These are phyloP conservation scores for Heimioporus sp. DNA, from an alignment of 768 basidiomycete genomes.

Conservation along the genomic window DNA sequence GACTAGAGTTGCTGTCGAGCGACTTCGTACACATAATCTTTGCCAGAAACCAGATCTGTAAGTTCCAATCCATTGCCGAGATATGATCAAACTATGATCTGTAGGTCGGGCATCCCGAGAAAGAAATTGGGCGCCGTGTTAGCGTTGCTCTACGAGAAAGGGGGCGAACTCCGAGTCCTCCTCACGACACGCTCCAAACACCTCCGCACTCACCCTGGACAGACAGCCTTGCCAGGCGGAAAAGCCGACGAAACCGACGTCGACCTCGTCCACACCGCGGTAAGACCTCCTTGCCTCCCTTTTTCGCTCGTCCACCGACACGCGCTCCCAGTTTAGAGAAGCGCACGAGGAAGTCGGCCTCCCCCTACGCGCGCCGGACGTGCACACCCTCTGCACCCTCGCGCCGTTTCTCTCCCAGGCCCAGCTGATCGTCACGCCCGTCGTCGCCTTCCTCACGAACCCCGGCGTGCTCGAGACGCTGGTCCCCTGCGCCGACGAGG, in stretches of 20 bases:
- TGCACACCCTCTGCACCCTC: constrained; percentile 60
- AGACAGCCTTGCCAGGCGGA: constrained; percentile 84
- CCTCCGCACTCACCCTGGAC: constrained; percentile 72
- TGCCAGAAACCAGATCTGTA: constrained; percentile 49
- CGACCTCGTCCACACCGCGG: constrained; percentile 69
- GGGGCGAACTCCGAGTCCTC: constrained; percentile 66
- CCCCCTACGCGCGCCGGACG: constrained; percentile 50
- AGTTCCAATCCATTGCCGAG: constrained; percentile 28
- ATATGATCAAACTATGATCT: not conserved
- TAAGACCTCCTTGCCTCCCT: constrained; percentile 39
- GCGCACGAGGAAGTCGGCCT: constrained; percentile 84
- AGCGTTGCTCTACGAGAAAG: constrained; percentile 74
- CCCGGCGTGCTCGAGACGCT: constrained; percentile 47
- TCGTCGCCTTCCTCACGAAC: constrained; percentile 68
- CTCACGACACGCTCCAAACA: constrained; percentile 83
- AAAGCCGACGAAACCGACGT: constrained; percentile 67
- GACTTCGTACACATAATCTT: constrained; percentile 33
- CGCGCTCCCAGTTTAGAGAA: constrained; percentile 61
- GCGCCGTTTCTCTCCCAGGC: constrained; percentile 69
- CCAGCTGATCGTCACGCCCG: constrained; percentile 72
- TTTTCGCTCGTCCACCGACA: not conserved
- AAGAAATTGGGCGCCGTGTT: constrained; percentile 72
- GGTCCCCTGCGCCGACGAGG: constrained; percentile 61
- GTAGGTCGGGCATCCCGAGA: constrained; percentile 33
- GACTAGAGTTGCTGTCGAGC: constrained; percentile 35